These are phyloP conservation scores for Starmerella sirachaensis DNA, from an alignment of 805 yeast genomes.

Conservation along the genomic window DNA sequence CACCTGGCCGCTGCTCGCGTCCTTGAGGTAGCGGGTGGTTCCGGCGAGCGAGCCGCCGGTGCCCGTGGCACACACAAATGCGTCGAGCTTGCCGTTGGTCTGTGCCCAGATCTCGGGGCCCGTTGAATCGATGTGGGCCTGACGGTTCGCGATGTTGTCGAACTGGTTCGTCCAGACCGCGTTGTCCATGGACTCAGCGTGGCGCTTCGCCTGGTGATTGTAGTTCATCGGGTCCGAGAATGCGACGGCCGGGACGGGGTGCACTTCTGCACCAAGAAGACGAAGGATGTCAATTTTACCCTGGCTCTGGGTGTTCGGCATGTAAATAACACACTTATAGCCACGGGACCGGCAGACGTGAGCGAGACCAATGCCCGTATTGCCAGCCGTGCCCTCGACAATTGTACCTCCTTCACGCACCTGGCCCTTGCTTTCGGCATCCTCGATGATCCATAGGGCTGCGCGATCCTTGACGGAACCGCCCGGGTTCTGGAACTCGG, in stretches of 20 bases:
- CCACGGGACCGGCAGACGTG: slow-evolving; percentile 67
- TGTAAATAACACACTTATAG: slow-evolving; percentile 72
- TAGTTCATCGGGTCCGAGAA: slow-evolving; percentile 70
- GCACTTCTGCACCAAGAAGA: slow-evolving; percentile 72
- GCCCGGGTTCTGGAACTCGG: slow-evolving; percentile 88
- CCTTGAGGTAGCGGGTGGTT: slow-evolving; percentile 62
- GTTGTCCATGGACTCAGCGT: slow-evolving; percentile 61
- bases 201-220: slow-evolving; percentile 77
- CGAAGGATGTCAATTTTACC: slow-evolving; percentile 63
- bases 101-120: slow-evolving; percentile 92
- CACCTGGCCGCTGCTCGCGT: slow-evolving; percentile 47
- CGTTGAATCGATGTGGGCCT: slow-evolving; percentile 78
- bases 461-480: slow-evolving; percentile 90
- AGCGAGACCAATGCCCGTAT: slow-evolving; percentile 90
- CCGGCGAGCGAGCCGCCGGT: slow-evolving; percentile 93
- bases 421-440: slow-evolving; percentile 54
- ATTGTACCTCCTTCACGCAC: slow-evolving; percentile 71
- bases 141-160: slow-evolving; percentile 77
- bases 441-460: slow-evolving; percentile 61
- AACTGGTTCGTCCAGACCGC: slow-evolving; percentile 93
- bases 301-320: slow-evolving; percentile 84
- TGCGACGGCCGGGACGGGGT: slow-evolving; percentile 82
- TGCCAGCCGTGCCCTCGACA: slow-evolving; percentile 91
- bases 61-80: slow-evolving; percentile 83
- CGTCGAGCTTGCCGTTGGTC: slow-evolving; percentile 63